A percentile compares a stretch with the other conserved stretches of the same genome.
These are phyloP conservation scores for Mycena chlorophos DNA, from an alignment of 768 basidiomycete genomes.

Conservation along the genomic window DNA sequence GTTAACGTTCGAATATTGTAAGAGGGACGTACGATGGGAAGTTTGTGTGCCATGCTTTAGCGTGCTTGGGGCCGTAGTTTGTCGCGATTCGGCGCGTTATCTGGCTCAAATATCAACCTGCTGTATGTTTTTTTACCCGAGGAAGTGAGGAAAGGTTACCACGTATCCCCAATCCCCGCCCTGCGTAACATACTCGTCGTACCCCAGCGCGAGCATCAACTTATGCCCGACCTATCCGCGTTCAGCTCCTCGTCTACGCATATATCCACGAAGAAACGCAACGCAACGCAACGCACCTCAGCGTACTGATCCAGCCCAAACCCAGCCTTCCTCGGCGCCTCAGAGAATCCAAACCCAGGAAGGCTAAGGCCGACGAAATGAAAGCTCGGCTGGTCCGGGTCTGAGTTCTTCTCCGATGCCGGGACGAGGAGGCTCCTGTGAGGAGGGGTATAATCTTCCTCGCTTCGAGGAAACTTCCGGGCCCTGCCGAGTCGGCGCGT, in stretches of 20 bases:
- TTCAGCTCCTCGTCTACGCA: too few species aligned
- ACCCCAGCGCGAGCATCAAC: slow-evolving; percentile 39
- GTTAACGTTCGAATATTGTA: background rate
- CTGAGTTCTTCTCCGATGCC: slow-evolving; percentile 26
- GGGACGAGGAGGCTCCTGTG: slow-evolving; percentile 9
- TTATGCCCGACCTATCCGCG: slow-evolving; percentile 33
- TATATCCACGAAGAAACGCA: background rate
- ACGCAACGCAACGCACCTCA: slow-evolving; percentile 31
- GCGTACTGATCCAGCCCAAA: slow-evolving; percentile 51
- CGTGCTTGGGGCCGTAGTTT: slow-evolving; percentile 34
- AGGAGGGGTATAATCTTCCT: slow-evolving; percentile 58
- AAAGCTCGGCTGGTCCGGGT: slow-evolving; percentile 52
- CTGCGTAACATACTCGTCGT: slow-evolving; percentile 34
- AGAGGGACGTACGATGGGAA: slow-evolving; percentile 28
- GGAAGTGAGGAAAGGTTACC: slow-evolving; percentile 21
- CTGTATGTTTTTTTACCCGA: slow-evolving; percentile 46
- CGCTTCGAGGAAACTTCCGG: slow-evolving; percentile 59
- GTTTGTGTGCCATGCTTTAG: slow-evolving; percentile 49
- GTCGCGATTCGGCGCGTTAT: slow-evolving; percentile 33
- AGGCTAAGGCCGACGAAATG: slow-evolving; percentile 61
- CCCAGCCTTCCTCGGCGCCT: slow-evolving; percentile 53
- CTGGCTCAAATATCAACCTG: too few species aligned
- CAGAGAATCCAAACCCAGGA: slow-evolving; percentile 64
- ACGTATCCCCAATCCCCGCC: background rate
- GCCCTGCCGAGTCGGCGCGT: slow-evolving; percentile 45